Conservation (phyloP, 139 green algal genomes). For the Spirogloea muscicola region DNA sequence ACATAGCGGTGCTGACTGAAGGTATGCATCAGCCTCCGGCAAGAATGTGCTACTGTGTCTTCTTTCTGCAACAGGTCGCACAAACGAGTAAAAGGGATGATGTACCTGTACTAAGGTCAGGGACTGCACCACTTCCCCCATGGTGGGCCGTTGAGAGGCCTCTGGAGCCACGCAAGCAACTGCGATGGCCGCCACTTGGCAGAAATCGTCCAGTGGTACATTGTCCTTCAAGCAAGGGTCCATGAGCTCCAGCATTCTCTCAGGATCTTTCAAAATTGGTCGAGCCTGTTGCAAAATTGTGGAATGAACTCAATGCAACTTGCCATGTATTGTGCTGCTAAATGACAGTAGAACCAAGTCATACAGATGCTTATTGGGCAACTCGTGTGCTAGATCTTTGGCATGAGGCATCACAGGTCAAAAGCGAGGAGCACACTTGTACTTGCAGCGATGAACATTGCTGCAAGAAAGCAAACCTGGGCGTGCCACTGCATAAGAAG, state of each 20-base stretch:
- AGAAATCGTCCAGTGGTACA: constrained; percentile 6
- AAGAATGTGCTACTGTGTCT: no score
- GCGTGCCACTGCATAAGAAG: neutral
- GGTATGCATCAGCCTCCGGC: no score
- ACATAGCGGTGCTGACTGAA: no score
- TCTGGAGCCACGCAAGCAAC: constrained; percentile 21
- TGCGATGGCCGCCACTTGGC: constrained; percentile 30
- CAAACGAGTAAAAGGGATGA: neutral
- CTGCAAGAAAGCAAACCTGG: neutral
- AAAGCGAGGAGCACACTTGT: neutral
- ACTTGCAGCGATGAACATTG: neutral
- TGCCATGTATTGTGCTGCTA: no score
- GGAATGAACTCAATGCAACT: no score
- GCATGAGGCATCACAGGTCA: neutral
- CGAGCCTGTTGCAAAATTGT: no score
- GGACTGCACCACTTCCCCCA: constrained; percentile 44
- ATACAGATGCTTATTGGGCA: neutral
- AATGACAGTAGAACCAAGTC: no score
- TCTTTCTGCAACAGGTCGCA: no score
- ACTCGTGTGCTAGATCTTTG: neutral
- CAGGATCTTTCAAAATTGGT: constrained; percentile 9
- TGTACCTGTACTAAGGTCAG: constrained; percentile 25
- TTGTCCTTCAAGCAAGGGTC: constrained; percentile 16
- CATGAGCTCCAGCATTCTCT: constrained; percentile 13
- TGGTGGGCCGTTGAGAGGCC: constrained; percentile 15